Evolutionary conservation across 441 rosid species (phyloP), one percentile per base, ranked within the genome.

Genomic region (Mallotus japonicus): DNA sequence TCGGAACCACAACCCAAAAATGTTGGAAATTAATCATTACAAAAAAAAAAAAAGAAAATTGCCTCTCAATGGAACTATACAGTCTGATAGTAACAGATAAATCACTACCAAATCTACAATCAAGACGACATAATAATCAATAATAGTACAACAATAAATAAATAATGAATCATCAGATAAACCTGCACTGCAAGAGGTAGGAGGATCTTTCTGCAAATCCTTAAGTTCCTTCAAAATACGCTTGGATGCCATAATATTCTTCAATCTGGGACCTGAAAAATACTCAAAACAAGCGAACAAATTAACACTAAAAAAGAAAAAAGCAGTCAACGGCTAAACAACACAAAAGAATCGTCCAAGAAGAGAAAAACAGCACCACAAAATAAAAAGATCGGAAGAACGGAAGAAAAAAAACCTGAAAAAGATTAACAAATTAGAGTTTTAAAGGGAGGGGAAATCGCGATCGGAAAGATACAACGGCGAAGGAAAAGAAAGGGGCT

Each of bases 151-250:
- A 28, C 2, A 49, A 49, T 0, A 49, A 49, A 9, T 9, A 49
- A 49, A 49, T 37, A 44, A 44, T 22, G 16, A 22, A 22, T 37
- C 40, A 37, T 37, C 40, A 37, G 6, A 57, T 34, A 59, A 59
- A 37, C 65, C 65, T 62, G 65, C 65, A 62, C 65, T 62, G 47
- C 65, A 62, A 34, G 65, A 62, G 32, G 65, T 62, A 62, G 65
- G 65, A 8, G 65, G 65, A 16, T 62, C 65, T 37, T 59, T 59
- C 63, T 59, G 63, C 63, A 59, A 59, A 59, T 59, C 40, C 61
- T 57, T 57, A 0, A 57, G 61, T 57, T 57, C 63, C 63, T 59
- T 59, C 63, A 59, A 34, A 15, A 62, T 62, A 62, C 65, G 65
- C 47, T 62, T 62, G 19, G 65, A 62, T 34, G 65, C 65, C 65